A percentile compares a stretch with the other conserved stretches of the same genome.
These are phyloP conservation scores for Picea glauca DNA, from an alignment of 75 land plant species.

Conservation along the genomic window DNA sequence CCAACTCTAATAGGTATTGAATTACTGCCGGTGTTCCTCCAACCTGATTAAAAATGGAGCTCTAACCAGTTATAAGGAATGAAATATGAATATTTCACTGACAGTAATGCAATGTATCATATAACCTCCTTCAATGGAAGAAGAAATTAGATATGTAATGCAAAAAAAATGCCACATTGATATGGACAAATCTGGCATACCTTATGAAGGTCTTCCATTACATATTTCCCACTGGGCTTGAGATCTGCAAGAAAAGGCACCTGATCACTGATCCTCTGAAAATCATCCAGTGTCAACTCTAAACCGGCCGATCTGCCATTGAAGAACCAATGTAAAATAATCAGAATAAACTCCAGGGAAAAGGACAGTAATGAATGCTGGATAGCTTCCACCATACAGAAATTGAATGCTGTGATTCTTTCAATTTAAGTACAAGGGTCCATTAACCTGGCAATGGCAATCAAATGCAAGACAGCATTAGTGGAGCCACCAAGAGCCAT, in stretches of 20 bases:
- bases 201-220: slow-evolving; percentile 99
- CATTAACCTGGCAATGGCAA: slow-evolving; percentile 92
- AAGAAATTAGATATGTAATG: neutral
- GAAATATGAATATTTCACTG: neutral
- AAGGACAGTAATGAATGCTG: neutral
- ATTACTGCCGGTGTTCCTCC: slow-evolving; percentile 97
- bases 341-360: neutral
- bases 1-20: slow-evolving; percentile 74
- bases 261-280: slow-evolving; percentile 91
- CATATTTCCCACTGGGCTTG: slow-evolving; percentile 98
- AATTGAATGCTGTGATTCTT: neutral
- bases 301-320: slow-evolving; percentile 84
- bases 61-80: slow-evolving; percentile 3
- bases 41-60: slow-evolving; percentile 33
- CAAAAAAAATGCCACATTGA: slow-evolving; percentile 5
- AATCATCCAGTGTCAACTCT: slow-evolving; percentile 81
- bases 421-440: neutral
- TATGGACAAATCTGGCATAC: slow-evolving; percentile 18
- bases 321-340: neutral
- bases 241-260: slow-evolving; percentile 97
- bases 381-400: neutral
- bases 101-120: neutral
- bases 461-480: slow-evolving; percentile 95
- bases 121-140: neutral
- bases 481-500: slow-evolving; percentile 99